Base-by-base conservation (phyloP, 306 rosid genomes). In the Mimosa pudica region DNA sequence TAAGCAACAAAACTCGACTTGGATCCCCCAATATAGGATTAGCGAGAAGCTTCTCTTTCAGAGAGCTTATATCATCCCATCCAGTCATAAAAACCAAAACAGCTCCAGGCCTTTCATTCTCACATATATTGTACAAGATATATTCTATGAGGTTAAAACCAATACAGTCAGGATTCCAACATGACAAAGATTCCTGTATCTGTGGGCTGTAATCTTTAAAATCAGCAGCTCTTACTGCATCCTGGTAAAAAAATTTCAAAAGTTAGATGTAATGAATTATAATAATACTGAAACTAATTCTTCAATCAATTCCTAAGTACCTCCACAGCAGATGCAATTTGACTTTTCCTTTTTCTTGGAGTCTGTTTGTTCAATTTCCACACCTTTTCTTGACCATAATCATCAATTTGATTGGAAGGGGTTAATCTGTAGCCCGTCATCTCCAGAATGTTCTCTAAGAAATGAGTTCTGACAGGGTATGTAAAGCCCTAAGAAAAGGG, bases 61-160 rank as follows among this genome's bases (percentile, higher is more conserved):
- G 84, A 82, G 92, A 90, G 80, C 80, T 90, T 78, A 96, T 93
- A 80, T 93, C 99, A 85, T 96, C 99, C 97, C 99, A 96, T 73
- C 99, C 99, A 63, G 99, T 96, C 99, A 96, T 89, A 86, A 96
- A 96, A 86, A 96, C 93, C 78, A 96, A 88, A 82, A 96, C 82
- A 54, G 97, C 99, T 51, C 99, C 99, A 54, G 94, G 94, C 73
- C 75, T 81, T 74, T 96, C 94, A 61, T 86, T 86, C 84, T 90
- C 90, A 82, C 98, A 95, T 85, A 93, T 93, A 79, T 87, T 75
- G 88, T 87, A 89, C 61, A 96, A 82, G 70, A 93, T 81, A 90
- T 81, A 65, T 83, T 91, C 99, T 24, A 96, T 90, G 79, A 96
- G 92, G 87, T 84, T 87, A 84, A 96, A 96, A 71, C 98, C 99